Evolutionary conservation across 495 filamentous ascomycete genomes (phyloP), one percentile per base, ranked within the genome.

Genomic region (Podospora pseudocomata): DNA sequence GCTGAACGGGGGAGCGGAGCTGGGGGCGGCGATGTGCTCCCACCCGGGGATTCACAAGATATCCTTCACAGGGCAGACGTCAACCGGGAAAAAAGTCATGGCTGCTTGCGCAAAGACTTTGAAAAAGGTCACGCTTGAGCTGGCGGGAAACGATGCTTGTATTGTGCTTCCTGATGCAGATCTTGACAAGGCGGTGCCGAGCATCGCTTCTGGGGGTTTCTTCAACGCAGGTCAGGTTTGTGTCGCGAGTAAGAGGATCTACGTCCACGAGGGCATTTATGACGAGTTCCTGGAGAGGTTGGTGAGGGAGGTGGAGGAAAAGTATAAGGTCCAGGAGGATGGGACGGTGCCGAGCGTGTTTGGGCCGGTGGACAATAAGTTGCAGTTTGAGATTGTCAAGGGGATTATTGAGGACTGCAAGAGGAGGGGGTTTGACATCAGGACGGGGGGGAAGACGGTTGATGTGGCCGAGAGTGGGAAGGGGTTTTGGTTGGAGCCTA

Each of bases 91-190:
- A 75, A 83, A 80, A 54, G 85, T 92, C 60, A 85, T 89, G 82
- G 85, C 80, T 18, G 82, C 80, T 56, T 86, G 83, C 71, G 81
- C 88, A 7, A 83, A 82, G 72, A 89, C 87, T 0, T 73, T 92
- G 54, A 91, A 91, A 72, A 79, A 76, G 64, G 77, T 82, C 16
- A 76, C 78, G 26, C 79, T 84, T 54, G 80, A 84, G 71, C 71
- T 86, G 44, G 90, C 89, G 20, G 90, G 90, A 44, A 92, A 92
- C 73, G 86, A 92, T 74, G 85, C 89, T 0, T 84, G 84, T 63
- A 87, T 91, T 66, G 80, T 92, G 20, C 86, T 85, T 69, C 79
- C 83, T 0, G 89, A 91, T 77, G 89, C 88, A 13, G 87, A 91
- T 66, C 81, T 92, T 39, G 82, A 86, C 49, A 81, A 81, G 32